Base-by-base conservation (phyloP, 73 alveolate genomes). In the Stentor coeruleus region DNA sequence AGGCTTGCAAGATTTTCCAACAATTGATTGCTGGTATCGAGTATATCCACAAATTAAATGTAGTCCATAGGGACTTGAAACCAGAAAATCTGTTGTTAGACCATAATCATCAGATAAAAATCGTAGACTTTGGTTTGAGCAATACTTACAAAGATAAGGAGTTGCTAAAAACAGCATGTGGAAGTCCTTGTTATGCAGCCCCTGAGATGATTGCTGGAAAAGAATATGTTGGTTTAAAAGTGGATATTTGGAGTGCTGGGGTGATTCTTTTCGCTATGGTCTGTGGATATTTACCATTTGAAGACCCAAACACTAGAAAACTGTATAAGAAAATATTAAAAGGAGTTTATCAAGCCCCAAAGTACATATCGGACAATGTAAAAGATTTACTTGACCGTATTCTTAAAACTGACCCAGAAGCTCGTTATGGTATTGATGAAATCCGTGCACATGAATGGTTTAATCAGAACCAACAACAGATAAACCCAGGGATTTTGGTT, bases 51-150 rank as follows among this genome's bases (percentile, higher is more conserved):
- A 84, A 87, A 40, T 55, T 93, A 40, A 85, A 87, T 58, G 83
- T 95, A 3, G 97, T 95, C 76, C 95, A 92, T 77, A 81, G 99
- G 76, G 99, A 95, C 83, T 73, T 95, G 42, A 95, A 95, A 79
- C 99, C 99, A 28, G 99, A 96, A 84, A 96, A 96, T 89, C 82
- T 96, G 60, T 86, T 96, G 30, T 77, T 96, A 81, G 99, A 96
- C 83, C 84, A 85, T n/a, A 85, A 88, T 26, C 80, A 59, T 76
- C 76, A 82, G 73, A 55, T 90, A 11, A 90, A 90, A 84, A 81
- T 90, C 0, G 96, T 91, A 2, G 96, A 91, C 59, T 91, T 91
- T 76, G 96, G 96, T 33, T 82, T 91, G 28, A 81, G 91, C 38
- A 91, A 91, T 76, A 39, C 80, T 3, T 84, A 89, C 38, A 85